phyloP scores from a whole-genome alignment of 1,284 basidiomycete genomes.

The Mycena sp. region DNA sequence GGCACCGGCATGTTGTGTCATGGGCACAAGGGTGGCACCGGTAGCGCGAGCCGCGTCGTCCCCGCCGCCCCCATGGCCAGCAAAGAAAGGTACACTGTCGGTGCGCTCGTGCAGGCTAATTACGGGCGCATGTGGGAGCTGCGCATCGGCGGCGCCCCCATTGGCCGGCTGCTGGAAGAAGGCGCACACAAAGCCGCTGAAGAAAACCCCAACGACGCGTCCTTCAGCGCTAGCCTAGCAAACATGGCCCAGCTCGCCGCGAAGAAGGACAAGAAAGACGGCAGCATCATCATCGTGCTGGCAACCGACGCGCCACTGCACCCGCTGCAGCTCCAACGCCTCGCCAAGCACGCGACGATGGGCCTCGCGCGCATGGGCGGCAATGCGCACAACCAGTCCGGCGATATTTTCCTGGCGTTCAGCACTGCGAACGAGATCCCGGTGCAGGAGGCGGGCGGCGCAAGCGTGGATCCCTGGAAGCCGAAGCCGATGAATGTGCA shows the following conservation, averaged over 20 bases:
- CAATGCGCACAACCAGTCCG: conserved; percentile 12
- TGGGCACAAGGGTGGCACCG: conserved; percentile 19
- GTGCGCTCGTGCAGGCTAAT: conserved; percentile 13
- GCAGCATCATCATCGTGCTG: conserved; percentile 20
- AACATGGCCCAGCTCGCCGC: background rate
- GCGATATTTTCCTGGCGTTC: conserved; percentile 19
- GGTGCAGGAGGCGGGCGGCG: conserved; percentile 7
- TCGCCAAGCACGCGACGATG: conserved; percentile 11
- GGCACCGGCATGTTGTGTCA: conserved; percentile 17
- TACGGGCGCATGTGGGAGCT: conserved; percentile 16
- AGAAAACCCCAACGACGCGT: background rate
- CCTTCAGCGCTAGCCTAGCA: background rate
- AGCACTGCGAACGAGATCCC: conserved; percentile 19
- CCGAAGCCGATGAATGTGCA: conserved; percentile 9
- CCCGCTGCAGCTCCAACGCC: conserved; percentile 13
- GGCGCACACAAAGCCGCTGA: background rate
- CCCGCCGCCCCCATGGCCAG: background rate
- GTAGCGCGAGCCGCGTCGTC: conserved; percentile 2
- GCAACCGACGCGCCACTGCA: conserved; percentile 16
- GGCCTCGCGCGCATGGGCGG: conserved; percentile 15
- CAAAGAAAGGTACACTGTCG: conserved; percentile 9
- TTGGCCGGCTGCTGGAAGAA: conserved; percentile 9
- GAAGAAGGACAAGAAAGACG: conserved; percentile 15
- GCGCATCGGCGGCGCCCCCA: conserved; percentile 14
- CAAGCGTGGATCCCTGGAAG: conserved; percentile 15